Base-by-base conservation (phyloP, 495 filamentous ascomycete genomes). In the Neurospora sp. region DNA sequence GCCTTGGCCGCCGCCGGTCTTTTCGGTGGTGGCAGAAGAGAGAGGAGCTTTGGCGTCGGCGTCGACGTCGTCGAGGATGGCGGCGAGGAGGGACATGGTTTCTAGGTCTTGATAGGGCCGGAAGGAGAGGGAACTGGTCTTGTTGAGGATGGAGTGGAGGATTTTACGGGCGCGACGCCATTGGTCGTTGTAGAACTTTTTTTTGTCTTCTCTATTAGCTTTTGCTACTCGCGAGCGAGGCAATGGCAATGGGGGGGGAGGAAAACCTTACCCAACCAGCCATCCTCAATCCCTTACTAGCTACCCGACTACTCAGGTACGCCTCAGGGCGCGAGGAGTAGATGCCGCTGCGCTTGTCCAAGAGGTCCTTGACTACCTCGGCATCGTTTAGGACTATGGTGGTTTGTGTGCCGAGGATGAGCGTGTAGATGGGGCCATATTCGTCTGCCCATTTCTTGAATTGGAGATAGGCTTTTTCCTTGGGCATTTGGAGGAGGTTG, bases 121-220 rank as follows among this genome's bases (percentile, higher is more conserved):
- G 76, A 82, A 81, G 3, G 76, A 69, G 40, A 71, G 65, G 7
- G 78, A 68, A 7, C 44, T 22, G 10, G 73, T 61, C 53, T 79
- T 76, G 76, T 82, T 82, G 59, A 85, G 76, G 8, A 83, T 41
- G 46, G 77, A 77, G 74, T 83, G 81, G 7, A 81, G 68, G 61
- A 82, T 73, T 69, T 77, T 81, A 20, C 81, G 79, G 39, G 77
- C 68, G 74, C 71, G 77, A 35, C 78, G 77, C 81, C 81, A 83
- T 53, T 40, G 75, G 8, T 76, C 73, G 12, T 75, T 75, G 35
- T 84, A 82, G 41, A 44, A 44, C 41, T 44, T 31, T 14, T 37
- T 68, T 35, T 0, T 35, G 20, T 22, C 16, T 61, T 39, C 27
- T 14, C 5, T 31, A 11, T 16, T 8, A 12, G 27, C 0, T 14